Evolutionary conservation across 106 monocot genomes (phyloP), one percentile per base, ranked within the genome.

Genomic region (Acorus gramineus): DNA sequence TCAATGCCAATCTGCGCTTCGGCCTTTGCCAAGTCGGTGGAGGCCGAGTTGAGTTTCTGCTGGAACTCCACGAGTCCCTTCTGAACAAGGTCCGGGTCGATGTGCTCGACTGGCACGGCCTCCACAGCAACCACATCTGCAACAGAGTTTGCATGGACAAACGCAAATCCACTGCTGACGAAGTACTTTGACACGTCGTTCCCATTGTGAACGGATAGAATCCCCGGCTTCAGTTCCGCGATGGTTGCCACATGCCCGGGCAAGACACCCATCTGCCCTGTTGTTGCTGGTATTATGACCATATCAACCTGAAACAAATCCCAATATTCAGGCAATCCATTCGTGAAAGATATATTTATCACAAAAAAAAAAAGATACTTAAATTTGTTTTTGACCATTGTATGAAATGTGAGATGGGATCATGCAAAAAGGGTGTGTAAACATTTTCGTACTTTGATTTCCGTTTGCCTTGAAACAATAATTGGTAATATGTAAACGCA

Each of bases 241-340:
- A 94, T 94, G 6, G 89, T 89, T 53, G 93, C 70, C 42, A 94
- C 89, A 48, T 94, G 93, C 7, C 89, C 93, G 1, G 93, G 93
- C 50, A 94, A 50, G 57, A 94, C 93, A 67, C 93, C 93, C 89
- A 89, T 94, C 63, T 86, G 89, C 7, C 93, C 93, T 3, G 86
- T 81, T 13, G 86, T 86, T 42, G 89, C 93, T 4, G 84, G 89
- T 55, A 86, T 52, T 3, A 89, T 89, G 49, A 84, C 86, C 93
- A 90, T 86, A 65, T 94, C 93, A 50, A 94, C 89, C 89, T 94
- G 68, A 61, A 53, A 67, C 28, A 28, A 28, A 28, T 28, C 28
- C 28, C 28, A 28, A 28, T 28, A 28, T 28, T 28, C 28, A 28
- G 28, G 28, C 28, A 28, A 28, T 28, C 28, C 28, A 28, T 28